A percentile compares a stretch with the other conserved stretches of the same genome.
Conservation (phyloP, 306 rosid species). For the Cucurbita maxima region DNA sequence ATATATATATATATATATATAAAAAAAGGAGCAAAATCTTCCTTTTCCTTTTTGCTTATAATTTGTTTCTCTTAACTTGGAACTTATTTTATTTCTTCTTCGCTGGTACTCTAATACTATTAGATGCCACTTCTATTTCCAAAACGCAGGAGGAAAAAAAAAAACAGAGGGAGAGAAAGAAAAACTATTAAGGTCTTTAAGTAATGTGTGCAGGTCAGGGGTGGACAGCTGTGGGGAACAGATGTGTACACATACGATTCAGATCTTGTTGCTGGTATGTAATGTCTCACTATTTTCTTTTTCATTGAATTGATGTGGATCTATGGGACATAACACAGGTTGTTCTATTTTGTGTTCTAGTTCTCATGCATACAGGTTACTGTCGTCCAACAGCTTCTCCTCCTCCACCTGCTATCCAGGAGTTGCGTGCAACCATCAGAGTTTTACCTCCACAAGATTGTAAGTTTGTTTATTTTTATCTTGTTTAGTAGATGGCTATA, state of each 20-base stretch:
- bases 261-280: slow-evolving; percentile 92
- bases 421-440: slow-evolving; percentile 58
- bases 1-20: too few relatives aligned
- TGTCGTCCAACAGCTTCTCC: slow-evolving; percentile 94
- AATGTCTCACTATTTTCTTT: neutral
- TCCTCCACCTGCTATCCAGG: slow-evolving; percentile 79
- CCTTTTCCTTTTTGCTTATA: neutral
- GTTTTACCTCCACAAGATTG: slow-evolving; percentile 88
- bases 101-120: neutral
- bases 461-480: slow-evolving; percentile 24
- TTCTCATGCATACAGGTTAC: slow-evolving; percentile 96
- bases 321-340: neutral
- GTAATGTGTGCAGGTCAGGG: slow-evolving; percentile 61
- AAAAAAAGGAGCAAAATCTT: neutral
- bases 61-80: neutral
- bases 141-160: neutral
- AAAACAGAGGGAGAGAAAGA: neutral
- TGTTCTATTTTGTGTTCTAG: slow-evolving; percentile 31
- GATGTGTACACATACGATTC: slow-evolving; percentile 92
- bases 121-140: neutral
- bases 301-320: neutral
- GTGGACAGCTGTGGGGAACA: slow-evolving; percentile 96
- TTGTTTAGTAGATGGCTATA: neutral
- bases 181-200: slow-evolving; percentile 1
- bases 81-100: neutral